Conservation (phyloP, 805 yeast genomes). For the Candida koratica region DNA sequence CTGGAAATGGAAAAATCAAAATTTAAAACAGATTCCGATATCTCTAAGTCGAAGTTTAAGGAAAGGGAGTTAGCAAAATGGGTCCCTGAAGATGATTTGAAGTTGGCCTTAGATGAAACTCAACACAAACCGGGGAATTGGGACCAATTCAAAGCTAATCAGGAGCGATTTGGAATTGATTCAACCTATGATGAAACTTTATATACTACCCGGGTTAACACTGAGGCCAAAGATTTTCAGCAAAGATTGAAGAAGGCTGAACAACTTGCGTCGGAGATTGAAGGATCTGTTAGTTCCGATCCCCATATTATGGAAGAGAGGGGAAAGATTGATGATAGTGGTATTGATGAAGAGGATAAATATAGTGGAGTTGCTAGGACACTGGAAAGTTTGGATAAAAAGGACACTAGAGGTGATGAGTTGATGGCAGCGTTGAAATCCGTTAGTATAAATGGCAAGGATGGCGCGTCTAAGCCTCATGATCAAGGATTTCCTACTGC, state of each 20-base stretch:
- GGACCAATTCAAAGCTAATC: constrained; percentile 96
- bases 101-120: constrained; percentile 30
- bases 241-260: constrained; percentile 68
- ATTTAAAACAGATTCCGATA: constrained; percentile 85
- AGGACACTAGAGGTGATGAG: constrained; percentile 41
- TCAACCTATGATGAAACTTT: constrained; percentile 80
- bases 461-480: constrained; percentile 49
- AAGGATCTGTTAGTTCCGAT: constrained; percentile 62
- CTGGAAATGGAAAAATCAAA: constrained; percentile 5
- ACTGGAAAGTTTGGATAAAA: constrained; percentile 1
- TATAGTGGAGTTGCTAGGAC: constrained; percentile 83
- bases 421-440: constrained; percentile 45
- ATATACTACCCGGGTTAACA: constrained; percentile 77
- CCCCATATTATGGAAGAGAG: constrained; percentile 90
- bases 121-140: constrained; percentile 39
- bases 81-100: constrained; percentile 58
- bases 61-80: constrained; percentile 81
- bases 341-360: constrained; percentile 88
- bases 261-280: constrained; percentile 78
- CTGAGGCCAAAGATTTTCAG: constrained; percentile 66
- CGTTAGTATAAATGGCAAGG: constrained; percentile 23
- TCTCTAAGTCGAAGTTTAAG: constrained; percentile 48
- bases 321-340: constrained; percentile 82
- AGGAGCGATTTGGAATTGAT: constrained; percentile 81
- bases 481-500: constrained; percentile 41